Evolutionary conservation across 306 rosid species (phyloP), one percentile per base, ranked within the genome.

Genomic region (Acmispon strigosus): DNA sequence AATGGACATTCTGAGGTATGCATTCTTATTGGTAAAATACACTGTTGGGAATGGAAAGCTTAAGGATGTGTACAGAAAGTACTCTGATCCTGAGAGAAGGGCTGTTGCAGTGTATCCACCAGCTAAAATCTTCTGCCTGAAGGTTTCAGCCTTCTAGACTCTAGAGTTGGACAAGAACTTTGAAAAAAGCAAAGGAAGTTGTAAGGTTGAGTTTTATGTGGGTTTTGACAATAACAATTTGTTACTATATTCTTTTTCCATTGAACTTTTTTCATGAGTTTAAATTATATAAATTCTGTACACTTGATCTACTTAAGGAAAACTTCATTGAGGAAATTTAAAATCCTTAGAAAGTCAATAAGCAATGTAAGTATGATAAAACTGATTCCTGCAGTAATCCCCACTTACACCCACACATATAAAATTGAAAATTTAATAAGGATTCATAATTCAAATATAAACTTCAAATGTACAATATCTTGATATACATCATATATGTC

Each of bases 81-180:
- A 86, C 81, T 75, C 86, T 8, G 79, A 72, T 17, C 59, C 84
- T 1, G 74, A 83, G 49, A 72, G 76, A 73, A 87, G 88, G 13
- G 79, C 88, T 11, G 98, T 92, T n/a, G 92, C 98, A 4, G 32
- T 77, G 62, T 74, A 83, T 63, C 75, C 92, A 56, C 87, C 96
- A 2, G 92, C 98, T 7, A 84, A 83, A 39, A 61, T 57, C 86
- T 86, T 67, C 8, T 92, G 76, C 69, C 78, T 2, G 44, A 17
- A 45, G 66, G 24, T 45, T n/a, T 44, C 4, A 14, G 7, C 8
- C 37, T 8, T 32, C 37, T 32, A 32, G 37, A 32, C 5, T 32
- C 37, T 5, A 32, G 37, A 32, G 37, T 32, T 32, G 0, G 37
- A 32, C 8, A 8, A 32, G 37, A 32, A 32, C 2, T 27, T 27